Conservation (phyloP, 106 monocot genomes). For the Apostasia ramifera region DNA sequence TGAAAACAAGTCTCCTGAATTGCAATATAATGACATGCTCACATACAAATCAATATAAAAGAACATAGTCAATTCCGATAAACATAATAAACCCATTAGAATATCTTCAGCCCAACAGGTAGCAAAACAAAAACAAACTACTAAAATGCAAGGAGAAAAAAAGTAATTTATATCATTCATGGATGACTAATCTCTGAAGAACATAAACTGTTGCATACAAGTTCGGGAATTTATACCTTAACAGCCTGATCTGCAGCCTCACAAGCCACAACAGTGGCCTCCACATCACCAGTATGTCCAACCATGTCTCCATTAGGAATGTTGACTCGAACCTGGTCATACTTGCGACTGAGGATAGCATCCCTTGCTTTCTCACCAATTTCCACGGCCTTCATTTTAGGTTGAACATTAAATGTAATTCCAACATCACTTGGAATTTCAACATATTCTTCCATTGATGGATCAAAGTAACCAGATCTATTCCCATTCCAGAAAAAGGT, state of each 20-base stretch:
- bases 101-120: too few relatives aligned
- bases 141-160: too few relatives aligned
- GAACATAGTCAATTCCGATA: too few relatives aligned
- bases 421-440: slow-evolving; percentile 87
- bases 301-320: slow-evolving; percentile 89
- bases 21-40: too few relatives aligned
- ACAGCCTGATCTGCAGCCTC: slow-evolving; percentile 77
- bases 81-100: too few relatives aligned
- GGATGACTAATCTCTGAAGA: too few relatives aligned
- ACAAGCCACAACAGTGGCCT: slow-evolving; percentile 77
- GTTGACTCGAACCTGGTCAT: slow-evolving; percentile 83
- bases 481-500: slow-evolving; percentile 98
- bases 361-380: slow-evolving; percentile 80
- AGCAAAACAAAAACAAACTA: too few relatives aligned
- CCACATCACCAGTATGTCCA: slow-evolving; percentile 91
- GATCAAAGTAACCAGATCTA: slow-evolving; percentile 77
- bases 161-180: too few relatives aligned
- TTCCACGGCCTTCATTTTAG: slow-evolving; percentile 86
- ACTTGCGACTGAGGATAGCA: slow-evolving; percentile 79
- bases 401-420: slow-evolving; percentile 84
- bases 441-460: slow-evolving; percentile 72
- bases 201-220: too few relatives aligned
- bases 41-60: too few relatives aligned
- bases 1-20: too few relatives aligned
- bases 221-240: slow-evolving; percentile 33